Evolutionary conservation across 305 asterid genomes (phyloP).

Genomic region (Ilex paraguariensis): DNA sequence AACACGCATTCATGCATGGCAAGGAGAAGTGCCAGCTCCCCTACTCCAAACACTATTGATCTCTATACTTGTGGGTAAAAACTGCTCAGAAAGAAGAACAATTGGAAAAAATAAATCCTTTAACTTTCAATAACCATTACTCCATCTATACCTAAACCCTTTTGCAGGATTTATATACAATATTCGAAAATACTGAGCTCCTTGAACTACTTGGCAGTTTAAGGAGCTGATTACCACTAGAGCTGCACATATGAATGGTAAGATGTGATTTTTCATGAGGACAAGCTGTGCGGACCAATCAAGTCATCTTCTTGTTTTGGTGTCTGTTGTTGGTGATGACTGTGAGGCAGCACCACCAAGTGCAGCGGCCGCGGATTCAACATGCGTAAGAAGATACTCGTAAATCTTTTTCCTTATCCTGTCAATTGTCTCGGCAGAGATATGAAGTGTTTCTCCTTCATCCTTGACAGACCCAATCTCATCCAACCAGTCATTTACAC

Average conservation of each 20-base stretch:
- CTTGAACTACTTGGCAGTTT: constrained; percentile 36
- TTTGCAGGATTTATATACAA: constrained; percentile 29
- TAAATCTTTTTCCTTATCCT: constrained; percentile 93
- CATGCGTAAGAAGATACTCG: constrained; percentile 94
- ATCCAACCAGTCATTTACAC: constrained; percentile 95
- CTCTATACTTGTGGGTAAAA: too few relatives aligned
- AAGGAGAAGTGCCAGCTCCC: too few relatives aligned
- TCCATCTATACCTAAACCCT: constrained; percentile 32
- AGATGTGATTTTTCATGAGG: neutral
- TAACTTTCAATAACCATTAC: constrained; percentile 13
- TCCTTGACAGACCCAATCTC: constrained; percentile 64
- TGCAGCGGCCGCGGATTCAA: constrained; percentile 96
- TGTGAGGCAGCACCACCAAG: constrained; percentile 57
- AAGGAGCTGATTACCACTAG: constrained; percentile 10
- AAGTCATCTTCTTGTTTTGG: constrained; percentile 50
- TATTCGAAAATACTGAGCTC: constrained; percentile 21
- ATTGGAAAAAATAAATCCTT: too few relatives aligned
- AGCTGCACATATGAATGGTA: constrained; percentile 3
- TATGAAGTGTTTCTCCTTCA: constrained; percentile 48
- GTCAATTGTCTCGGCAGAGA: constrained; percentile 62
- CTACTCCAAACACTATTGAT: too few relatives aligned
- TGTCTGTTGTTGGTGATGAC: constrained; percentile 36
- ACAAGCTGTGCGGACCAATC: neutral
- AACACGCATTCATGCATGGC: too few relatives aligned
- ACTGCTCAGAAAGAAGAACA: too few relatives aligned